Conservation (phyloP, 192 early-diverging fungal genomes). For the Pilaira anomala region DNA sequence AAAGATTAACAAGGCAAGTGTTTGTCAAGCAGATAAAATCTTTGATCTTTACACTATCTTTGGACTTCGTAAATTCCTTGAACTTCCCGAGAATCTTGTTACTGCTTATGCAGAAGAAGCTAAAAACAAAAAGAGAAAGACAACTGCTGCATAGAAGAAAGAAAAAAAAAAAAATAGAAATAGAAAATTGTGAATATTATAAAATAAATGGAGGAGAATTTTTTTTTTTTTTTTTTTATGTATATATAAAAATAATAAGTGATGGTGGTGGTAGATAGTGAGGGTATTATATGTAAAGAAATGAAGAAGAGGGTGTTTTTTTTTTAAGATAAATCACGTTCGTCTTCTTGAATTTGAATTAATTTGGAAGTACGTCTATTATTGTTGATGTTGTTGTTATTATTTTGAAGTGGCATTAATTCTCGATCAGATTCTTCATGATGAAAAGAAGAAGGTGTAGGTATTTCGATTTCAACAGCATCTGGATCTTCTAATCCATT, state of each 20-base stretch:
- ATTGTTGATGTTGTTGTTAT: not conserved
- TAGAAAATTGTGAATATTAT: not conserved
- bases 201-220: too few relatives aligned
- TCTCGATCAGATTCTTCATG: constrained; percentile 5
- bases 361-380: constrained; percentile 8
- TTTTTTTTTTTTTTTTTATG: not conserved
- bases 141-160: too few relatives aligned
- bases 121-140: constrained; percentile 12
- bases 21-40: constrained; percentile 45
- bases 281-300: not conserved
- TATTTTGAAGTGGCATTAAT: not conserved
- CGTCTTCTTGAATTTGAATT: constrained; percentile 19
- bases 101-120: constrained; percentile 5
- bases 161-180: too few relatives aligned
- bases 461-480: constrained; percentile 37
- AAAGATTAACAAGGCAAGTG: not conserved
- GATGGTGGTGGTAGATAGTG: too few relatives aligned
- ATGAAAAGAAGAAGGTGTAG: constrained; percentile 17
- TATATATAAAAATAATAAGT: not conserved
- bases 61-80: constrained; percentile 19
- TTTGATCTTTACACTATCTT: constrained; percentile 45
- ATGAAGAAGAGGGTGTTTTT: not conserved
- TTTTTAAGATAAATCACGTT: not conserved
- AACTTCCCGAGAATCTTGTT: constrained; percentile 18
- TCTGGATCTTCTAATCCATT: constrained; percentile 12